These are phyloP conservation scores for Pyrrhoderma lamaoense DNA, from an alignment of 1,284 basidiomycete genomes.

Conservation along the genomic window DNA sequence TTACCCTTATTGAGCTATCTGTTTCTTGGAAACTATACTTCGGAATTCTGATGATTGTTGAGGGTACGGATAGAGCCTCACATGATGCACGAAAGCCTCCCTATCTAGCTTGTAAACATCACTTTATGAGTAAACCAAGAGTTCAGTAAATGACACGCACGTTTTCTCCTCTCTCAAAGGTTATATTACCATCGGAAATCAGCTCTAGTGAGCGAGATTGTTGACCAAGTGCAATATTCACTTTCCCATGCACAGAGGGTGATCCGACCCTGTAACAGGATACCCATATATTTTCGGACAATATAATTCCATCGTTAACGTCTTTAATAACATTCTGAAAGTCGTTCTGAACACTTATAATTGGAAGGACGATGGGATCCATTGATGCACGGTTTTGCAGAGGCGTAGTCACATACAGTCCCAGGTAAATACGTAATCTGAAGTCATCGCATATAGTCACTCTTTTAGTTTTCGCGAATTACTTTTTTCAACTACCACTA, in stretches of 20 bases:
- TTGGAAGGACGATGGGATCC: slow-evolving; percentile 33
- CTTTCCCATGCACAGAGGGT: slow-evolving; percentile 54
- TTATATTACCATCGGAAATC: slow-evolving; percentile 6
- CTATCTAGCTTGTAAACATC: not conserved
- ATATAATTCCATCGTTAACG: slow-evolving; percentile 45
- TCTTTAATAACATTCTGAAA: slow-evolving; percentile 53
- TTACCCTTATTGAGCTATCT: slow-evolving; percentile 33
- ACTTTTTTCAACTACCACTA: too few relatives aligned
- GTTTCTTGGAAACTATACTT: slow-evolving; percentile 39
- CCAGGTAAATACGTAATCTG: too few relatives aligned
- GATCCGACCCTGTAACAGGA: slow-evolving; percentile 55
- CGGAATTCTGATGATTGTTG: slow-evolving; percentile 39
- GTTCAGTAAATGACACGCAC: not conserved
- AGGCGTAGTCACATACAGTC: too few relatives aligned
- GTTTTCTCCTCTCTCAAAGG: slow-evolving; percentile 3
- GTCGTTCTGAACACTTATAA: slow-evolving; percentile 56
- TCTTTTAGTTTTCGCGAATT: too few relatives aligned
- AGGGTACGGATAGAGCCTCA: slow-evolving; percentile 33
- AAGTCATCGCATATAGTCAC: too few relatives aligned
- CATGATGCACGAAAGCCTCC: slow-evolving; percentile 27
- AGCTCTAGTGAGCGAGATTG: slow-evolving; percentile 4
- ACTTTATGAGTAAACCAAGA: not conserved
- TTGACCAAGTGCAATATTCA: slow-evolving; percentile 44
- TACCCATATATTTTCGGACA: slow-evolving; percentile 61
- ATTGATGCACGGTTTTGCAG: too few relatives aligned